These are phyloP conservation scores for Oxyria digyna DNA, from an alignment of 148 eudicot genomes.

Conservation along the genomic window DNA sequence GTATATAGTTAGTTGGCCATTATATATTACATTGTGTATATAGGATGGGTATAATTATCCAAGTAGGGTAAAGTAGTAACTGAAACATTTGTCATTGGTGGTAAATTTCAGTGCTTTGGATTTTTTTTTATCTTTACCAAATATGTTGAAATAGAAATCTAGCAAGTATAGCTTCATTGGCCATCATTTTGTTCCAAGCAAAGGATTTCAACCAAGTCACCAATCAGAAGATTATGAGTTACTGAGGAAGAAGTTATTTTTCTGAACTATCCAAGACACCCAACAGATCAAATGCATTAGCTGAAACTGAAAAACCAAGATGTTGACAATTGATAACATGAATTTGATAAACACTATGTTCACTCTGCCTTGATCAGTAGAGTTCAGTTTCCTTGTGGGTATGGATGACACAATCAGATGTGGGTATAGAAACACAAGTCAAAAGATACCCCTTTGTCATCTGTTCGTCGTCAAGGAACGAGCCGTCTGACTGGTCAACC, in stretches of 20 bases:
- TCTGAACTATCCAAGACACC: neutral
- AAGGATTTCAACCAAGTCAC: neutral
- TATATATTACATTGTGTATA: neutral
- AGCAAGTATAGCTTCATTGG: neutral
- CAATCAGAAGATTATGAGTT: neutral
- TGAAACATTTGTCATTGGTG: neutral
- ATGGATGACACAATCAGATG: constrained; percentile 57
- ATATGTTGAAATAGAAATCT: neutral
- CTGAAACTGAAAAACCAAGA: neutral
- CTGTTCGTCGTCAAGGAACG: constrained; percentile 68
- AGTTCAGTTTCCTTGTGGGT: constrained; percentile 71
- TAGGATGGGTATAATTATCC: neutral
- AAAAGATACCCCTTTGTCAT: constrained; percentile 51
- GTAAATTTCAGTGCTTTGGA: neutral
- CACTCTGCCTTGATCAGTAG: constrained; percentile 22
- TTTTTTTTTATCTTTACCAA: neutral
- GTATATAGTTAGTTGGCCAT: neutral
- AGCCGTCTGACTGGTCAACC: constrained; percentile 90
- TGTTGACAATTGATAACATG: neutral
- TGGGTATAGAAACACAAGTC: constrained; percentile 69
- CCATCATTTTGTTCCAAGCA: neutral
- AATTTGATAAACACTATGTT: neutral
- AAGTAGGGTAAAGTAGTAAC: neutral
- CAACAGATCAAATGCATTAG: neutral
- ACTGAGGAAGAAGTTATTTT: neutral